phyloP scores from a whole-genome alignment of 768 basidiomycete species.

The Mycena pura region DNA sequence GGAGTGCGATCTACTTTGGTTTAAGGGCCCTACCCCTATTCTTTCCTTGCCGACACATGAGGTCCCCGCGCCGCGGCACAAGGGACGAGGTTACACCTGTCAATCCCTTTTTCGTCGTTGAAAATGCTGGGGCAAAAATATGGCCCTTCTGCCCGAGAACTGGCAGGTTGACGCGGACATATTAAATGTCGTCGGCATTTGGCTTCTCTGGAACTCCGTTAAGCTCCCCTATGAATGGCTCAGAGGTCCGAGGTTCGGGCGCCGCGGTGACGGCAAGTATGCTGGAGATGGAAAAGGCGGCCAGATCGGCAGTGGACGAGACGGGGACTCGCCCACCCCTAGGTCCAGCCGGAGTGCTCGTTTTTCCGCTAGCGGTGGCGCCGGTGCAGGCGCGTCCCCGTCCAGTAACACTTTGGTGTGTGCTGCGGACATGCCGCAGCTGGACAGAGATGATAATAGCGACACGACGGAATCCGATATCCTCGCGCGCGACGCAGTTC shows the following conservation, averaged over 20 bases:
- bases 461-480: neutral
- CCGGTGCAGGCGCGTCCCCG: neutral
- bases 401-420: neutral
- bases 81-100: neutral
- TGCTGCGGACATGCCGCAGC: neutral
- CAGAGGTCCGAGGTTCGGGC: neutral
- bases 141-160: neutral
- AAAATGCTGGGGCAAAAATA: neutral
- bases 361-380: neutral
- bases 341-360: neutral
- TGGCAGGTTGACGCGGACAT: neutral
- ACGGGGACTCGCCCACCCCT: neutral
- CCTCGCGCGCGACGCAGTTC: neutral
- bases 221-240: neutral
- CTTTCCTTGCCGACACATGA: neutral
- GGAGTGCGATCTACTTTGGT: conserved; percentile 1
- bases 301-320: neutral
- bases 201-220: neutral
- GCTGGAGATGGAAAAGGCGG: neutral
- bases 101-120: neutral
- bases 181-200: neutral
- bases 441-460: neutral
- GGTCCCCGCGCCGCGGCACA: neutral
- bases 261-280: neutral
- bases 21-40: neutral